Evolutionary conservation across 306 rosid genomes (phyloP).

Genomic region (Cicer pinnatifidum): DNA sequence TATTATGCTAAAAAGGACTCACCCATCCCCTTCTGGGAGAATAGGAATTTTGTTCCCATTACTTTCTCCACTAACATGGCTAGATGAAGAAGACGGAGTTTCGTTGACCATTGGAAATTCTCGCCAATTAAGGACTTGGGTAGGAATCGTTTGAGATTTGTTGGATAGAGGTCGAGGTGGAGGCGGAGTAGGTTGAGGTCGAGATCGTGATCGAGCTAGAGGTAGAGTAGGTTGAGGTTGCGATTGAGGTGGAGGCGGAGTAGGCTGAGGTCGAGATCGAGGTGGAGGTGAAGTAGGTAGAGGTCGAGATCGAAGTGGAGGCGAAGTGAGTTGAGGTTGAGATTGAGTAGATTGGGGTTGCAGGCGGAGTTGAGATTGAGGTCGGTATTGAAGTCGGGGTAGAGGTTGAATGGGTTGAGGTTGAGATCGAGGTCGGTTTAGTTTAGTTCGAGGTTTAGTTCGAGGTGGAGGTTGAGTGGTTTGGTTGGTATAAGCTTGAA

Average conservation of each 20-base stretch:
- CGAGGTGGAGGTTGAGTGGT: slow-evolving; percentile 9
- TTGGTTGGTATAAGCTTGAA: slow-evolving; percentile 1
- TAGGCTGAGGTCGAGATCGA: not conserved
- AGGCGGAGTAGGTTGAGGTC: not conserved
- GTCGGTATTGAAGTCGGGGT: not conserved
- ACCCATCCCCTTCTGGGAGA: slow-evolving; percentile 44
- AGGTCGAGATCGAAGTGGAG: not conserved
- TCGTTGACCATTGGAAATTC: slow-evolving; percentile 3
- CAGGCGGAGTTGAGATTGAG: not conserved
- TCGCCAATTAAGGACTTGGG: not conserved
- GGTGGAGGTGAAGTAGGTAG: not conserved
- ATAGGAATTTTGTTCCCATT: not conserved
- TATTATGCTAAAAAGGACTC: not conserved
- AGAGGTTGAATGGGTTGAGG: not conserved
- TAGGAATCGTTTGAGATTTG: not conserved
- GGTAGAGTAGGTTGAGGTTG: not conserved
- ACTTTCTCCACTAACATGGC: slow-evolving; percentile 9
- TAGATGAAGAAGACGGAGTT: not conserved
- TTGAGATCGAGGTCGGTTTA: not conserved
- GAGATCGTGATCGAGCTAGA: not conserved
- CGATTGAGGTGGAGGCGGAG: not conserved
- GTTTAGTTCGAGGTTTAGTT: slow-evolving; percentile 3
- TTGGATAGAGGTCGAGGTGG: not conserved
- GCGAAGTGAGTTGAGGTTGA: not conserved
- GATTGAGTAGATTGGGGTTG: not conserved